phyloP scores from a whole-genome alignment of 441 rosid genomes.

The Populus tomentosa region DNA sequence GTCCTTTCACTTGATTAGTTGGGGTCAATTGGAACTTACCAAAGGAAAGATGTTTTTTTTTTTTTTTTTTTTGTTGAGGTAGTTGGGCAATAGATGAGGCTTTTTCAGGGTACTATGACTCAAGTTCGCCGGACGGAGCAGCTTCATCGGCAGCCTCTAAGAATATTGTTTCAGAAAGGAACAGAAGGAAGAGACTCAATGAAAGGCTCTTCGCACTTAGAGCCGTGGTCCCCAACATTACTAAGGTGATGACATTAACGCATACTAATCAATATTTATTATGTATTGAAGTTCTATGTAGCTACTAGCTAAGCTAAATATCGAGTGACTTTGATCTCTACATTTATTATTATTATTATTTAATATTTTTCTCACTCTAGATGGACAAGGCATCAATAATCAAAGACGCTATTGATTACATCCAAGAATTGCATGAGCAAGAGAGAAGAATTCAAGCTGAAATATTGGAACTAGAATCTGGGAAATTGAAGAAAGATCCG shows the following conservation, averaged over 20 bases:
- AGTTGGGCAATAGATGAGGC: constrained; percentile 85
- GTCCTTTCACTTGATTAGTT: neutral
- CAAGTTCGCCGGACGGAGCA: constrained; percentile 80
- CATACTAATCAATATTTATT: neutral
- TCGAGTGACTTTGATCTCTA: neutral
- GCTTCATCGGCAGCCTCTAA: constrained; percentile 66
- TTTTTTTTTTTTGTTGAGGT: neutral
- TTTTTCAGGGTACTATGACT: constrained; percentile 65
- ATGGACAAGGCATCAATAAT: constrained; percentile 98
- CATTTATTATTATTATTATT: neutral
- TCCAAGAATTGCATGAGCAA: constrained; percentile 74
- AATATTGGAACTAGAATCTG: constrained; percentile 68
- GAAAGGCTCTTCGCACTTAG: constrained; percentile 82
- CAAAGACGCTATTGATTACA: constrained; percentile 87
- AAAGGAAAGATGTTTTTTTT: neutral
- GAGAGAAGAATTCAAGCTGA: constrained; percentile 66
- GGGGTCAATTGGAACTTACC: neutral
- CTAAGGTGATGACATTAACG: constrained; percentile 45
- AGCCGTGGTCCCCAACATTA: constrained; percentile 89
- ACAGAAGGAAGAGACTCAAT: constrained; percentile 78
- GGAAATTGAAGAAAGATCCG: constrained; percentile 30
- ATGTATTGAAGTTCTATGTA: neutral
- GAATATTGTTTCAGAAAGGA: constrained; percentile 78
- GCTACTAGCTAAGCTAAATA: neutral
- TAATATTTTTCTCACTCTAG: constrained; percentile 26